Percentiles rank a stretch among this genome's conserved stretches.
Conservation (phyloP, 2,329 filamentous ascomycete genomes). For the Penicillium sp. region DNA sequence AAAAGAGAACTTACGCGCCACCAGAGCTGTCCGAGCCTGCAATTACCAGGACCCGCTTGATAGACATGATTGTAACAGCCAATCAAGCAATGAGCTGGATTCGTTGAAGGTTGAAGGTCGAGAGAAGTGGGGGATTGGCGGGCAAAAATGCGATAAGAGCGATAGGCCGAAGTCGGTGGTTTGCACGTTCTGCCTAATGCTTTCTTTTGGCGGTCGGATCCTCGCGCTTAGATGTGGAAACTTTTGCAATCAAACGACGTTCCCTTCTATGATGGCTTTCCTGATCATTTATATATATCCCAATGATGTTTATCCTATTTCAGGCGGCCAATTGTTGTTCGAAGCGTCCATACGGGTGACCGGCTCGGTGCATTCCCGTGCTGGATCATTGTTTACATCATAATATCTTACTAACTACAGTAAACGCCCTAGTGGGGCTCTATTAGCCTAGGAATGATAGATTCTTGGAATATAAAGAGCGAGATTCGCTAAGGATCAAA, state of each 20-base stretch:
- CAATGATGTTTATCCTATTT: neutral
- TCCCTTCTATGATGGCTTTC: neutral
- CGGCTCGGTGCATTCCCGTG: neutral
- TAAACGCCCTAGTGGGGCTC: neutral
- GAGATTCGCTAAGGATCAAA: neutral
- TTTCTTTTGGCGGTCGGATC: neutral
- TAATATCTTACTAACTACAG: neutral
- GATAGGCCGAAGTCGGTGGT: slow-evolving; percentile 2
- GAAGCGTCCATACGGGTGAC: neutral
- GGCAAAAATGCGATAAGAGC: slow-evolving; percentile 22
- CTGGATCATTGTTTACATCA: neutral
- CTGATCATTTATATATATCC: neutral
- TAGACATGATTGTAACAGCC: slow-evolving; percentile 35
- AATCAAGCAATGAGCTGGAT: slow-evolving; percentile 13
- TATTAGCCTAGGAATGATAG: neutral
- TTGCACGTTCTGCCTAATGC: neutral
- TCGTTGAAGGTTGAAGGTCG: neutral
- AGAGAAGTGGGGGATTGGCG: slow-evolving; percentile 14
- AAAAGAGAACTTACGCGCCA: slow-evolving; percentile 68
- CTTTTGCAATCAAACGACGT: too few species aligned
- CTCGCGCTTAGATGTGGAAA: neutral
- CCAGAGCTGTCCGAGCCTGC: slow-evolving; percentile 90
- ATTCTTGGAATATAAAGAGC: neutral
- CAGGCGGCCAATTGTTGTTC: neutral
- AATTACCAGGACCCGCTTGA: slow-evolving; percentile 71